Evolutionary conservation across 768 basidiomycete genomes (phyloP), one percentile per base, ranked within the genome.

Genomic region (Hericium coralloides): DNA sequence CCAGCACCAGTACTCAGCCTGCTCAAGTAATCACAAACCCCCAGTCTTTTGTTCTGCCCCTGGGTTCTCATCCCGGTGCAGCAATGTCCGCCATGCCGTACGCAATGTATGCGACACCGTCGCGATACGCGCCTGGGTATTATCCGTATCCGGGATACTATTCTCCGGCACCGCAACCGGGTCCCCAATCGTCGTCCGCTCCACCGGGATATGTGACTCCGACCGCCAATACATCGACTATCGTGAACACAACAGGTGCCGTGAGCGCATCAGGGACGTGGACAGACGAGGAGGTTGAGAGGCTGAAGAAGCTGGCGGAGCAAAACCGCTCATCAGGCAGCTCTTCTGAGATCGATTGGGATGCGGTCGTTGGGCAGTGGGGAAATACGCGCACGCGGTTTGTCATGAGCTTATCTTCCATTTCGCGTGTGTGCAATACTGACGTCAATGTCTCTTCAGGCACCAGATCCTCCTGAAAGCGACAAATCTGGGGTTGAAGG

Each of bases 401-500:
- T 50, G 72, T 72, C 26, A 9, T 8, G 48, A 23, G 1, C 56
- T 55, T 45, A 23, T 38, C 50, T 15, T 26, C 22, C 31, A 6
- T 15, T n/a, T 10, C 12, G 18, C 12, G 0, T 9, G 17, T 9
- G 43, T 8, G 10, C 7, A 8, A 9, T 7, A 31, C 31, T 43
- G 48, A 55, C 57, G 14, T 45, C 41, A 31, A 25, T 15, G 43
- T 37, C 49, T 58, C 45, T 56, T 7, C 56, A 92, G 89, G 65
- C 88, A 90, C 63, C 89, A 92, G 67, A 90, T 92, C 55, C 72
- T 91, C 37, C 80, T 90, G 59, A 91, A 89, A 69, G 90, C 89
- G 2, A 92, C 86, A 1, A 73, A 78, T n/a, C 68, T 92, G 17
- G 85, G 87, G 10, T 73, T 92, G 50, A 91, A 91, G 68, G 86